phyloP scores from a whole-genome alignment of 2,329 filamentous ascomycete genomes.

The Zarea fungicola region DNA sequence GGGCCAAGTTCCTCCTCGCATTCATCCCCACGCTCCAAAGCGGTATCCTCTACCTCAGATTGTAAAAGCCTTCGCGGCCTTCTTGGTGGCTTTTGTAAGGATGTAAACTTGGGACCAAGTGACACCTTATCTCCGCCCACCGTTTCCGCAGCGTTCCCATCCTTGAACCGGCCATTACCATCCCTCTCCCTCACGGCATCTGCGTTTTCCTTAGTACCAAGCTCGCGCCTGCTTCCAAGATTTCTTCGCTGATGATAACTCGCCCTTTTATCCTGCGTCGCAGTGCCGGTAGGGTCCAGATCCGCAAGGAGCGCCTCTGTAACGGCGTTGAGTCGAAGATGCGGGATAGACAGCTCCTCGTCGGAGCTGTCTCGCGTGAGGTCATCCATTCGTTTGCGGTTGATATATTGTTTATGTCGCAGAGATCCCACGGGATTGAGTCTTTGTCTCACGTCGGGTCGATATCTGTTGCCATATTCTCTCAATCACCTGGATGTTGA shows the following conservation, averaged over 20 bases:
- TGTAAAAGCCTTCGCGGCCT: not conserved
- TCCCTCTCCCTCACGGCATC: no score
- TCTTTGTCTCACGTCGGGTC: not conserved
- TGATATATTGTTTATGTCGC: not conserved
- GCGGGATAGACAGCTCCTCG: not conserved
- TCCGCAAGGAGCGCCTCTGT: not conserved
- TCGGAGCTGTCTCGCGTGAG: slow-evolving; percentile 5
- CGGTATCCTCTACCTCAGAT: not conserved
- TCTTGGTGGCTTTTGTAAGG: not conserved
- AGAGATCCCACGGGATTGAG: not conserved
- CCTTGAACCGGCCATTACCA: not conserved
- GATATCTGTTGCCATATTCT: not conserved
- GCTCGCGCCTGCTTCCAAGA: not conserved
- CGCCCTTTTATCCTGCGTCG: not conserved
- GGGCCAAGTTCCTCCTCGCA: not conserved
- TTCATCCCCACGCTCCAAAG: not conserved
- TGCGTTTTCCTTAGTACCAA: no score
- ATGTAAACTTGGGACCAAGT: not conserved
- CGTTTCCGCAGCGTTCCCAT: not conserved
- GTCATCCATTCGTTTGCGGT: not conserved
- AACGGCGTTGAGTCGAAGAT: not conserved
- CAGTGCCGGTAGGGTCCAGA: not conserved
- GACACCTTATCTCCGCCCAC: not conserved
- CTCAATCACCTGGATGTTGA: not conserved
- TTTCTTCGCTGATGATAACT: not conserved